Base-by-base conservation (phyloP, 73 alveolate genomes). In the Tetrahymena malaccensis region DNA sequence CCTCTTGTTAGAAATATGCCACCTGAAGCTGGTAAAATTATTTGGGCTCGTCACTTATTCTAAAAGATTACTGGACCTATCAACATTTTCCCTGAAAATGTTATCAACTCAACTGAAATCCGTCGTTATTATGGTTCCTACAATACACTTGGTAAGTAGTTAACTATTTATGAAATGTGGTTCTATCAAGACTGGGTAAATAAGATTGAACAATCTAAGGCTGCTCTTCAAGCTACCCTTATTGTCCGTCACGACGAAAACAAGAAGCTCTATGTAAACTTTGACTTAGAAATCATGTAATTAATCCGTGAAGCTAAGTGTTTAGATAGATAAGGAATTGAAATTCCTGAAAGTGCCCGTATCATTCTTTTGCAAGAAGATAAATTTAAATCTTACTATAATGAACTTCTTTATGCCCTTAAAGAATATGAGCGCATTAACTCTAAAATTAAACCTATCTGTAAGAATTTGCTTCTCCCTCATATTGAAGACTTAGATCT, bases 311-410 rank as follows among this genome's bases (percentile, higher is more conserved):
- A 99, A 98, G 99, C 99, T 83, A 99, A 99, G 96, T 99, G 99
- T 96, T 97, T 99, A 89, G 99, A 99, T 96, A 99, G 99, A 97
- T 98, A 99, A 98, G 99, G 99, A 34, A 98, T 99, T 94, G 99
- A 99, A 96, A 99, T 99, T 94, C 99, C 99, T 37, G 99, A 99
- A 97, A 99, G 99, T 89, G 99, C 99, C 70, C 99, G 99, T 97
- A 99, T 99, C 94, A 99, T 99, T 84, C 99, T 99, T 94, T 97
- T 99, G 43, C 99, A 99, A 98, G 99, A 99, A 98, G 99, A 99
- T 96, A 99, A 99, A 98, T 99, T 99, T 99, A 99, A 99, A 98
- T 98, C 98, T 98, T 99, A 99, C 98, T 96, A 99, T 97, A 99
- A 98, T 96, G 99, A 99, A 98, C 98, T 99, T 57, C 97, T 99